phyloP scores from a whole-genome alignment of 257 asterid genomes.

The Rubia yunnanensis region DNA sequence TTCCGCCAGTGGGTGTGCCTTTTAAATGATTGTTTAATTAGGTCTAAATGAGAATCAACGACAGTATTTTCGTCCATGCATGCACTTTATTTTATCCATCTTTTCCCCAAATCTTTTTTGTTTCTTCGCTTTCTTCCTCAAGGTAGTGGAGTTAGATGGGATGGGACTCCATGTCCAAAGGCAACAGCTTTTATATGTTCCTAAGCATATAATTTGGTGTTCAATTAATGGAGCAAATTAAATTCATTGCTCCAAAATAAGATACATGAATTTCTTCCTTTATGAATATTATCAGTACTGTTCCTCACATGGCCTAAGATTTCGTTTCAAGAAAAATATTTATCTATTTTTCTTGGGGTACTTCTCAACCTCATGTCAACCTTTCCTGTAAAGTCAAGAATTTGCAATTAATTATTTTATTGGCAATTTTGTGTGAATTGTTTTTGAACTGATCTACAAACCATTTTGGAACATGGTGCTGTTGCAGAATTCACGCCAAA shows the following conservation, averaged over 20 bases:
- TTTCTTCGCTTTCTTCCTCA: background rate
- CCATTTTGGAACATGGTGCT: too few species aligned
- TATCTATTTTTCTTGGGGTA: too few species aligned
- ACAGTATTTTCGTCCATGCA: conserved; percentile 7
- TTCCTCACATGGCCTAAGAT: background rate
- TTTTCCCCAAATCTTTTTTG: background rate
- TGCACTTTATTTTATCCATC: background rate
- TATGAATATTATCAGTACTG: background rate
- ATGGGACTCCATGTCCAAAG: conserved; percentile 26
- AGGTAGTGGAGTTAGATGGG: conserved; percentile 10
- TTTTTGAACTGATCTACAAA: too few species aligned
- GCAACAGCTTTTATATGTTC: background rate
- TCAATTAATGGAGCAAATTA: background rate
- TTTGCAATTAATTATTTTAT: too few species aligned
- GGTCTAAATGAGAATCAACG: background rate
- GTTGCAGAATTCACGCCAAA: too few species aligned
- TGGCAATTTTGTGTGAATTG: too few species aligned
- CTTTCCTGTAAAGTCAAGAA: too few species aligned
- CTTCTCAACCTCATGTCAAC: too few species aligned
- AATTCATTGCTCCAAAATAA: background rate
- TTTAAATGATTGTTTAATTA: conserved; percentile 9
- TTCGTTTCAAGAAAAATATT: too few species aligned
- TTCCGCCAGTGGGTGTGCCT: background rate
- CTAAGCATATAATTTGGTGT: background rate
- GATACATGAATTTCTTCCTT: background rate